Conservation (phyloP, 2,329 filamentous ascomycete species). For the Penicillium sclerotigenum region DNA sequence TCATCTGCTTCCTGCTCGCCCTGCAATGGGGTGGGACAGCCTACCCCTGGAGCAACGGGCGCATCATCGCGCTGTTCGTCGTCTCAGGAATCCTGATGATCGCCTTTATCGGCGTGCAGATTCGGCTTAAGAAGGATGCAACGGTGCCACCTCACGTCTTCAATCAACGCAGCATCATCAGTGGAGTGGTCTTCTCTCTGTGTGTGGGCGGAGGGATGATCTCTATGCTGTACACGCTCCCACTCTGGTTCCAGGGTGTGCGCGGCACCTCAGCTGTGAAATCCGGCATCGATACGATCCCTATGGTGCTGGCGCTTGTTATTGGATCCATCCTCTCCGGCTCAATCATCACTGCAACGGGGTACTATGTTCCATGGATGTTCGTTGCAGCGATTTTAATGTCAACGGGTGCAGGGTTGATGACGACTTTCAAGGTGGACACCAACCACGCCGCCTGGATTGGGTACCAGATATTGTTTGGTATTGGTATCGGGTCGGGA, state of each 20-base stretch:
- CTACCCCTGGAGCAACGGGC: slow-evolving; percentile 23
- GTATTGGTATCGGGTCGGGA: slow-evolving; percentile 17
- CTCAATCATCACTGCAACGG: slow-evolving; percentile 30
- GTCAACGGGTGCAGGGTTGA: slow-evolving; percentile 16
- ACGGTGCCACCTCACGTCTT: slow-evolving; percentile 52
- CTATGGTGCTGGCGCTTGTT: slow-evolving; percentile 39
- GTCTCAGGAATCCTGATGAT: slow-evolving; percentile 28
- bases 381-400: slow-evolving; percentile 24
- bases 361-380: slow-evolving; percentile 44
- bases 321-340: slow-evolving; percentile 36
- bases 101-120: slow-evolving; percentile 46
- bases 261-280: slow-evolving; percentile 43
- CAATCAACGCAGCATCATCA: slow-evolving; percentile 43
- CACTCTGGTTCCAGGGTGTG: slow-evolving; percentile 50
- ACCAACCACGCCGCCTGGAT: slow-evolving; percentile 20
- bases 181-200: slow-evolving; percentile 32
- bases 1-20: slow-evolving; percentile 24
- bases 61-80: slow-evolving; percentile 24
- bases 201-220: slow-evolving; percentile 41
- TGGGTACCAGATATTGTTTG: slow-evolving; percentile 21
- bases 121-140: slow-evolving; percentile 49
- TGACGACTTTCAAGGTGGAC: slow-evolving; percentile 16
- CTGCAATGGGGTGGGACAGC: slow-evolving; percentile 25
- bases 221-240: slow-evolving; percentile 43
- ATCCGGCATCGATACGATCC: slow-evolving; percentile 45